phyloP scores from a whole-genome alignment of 495 filamentous ascomycete species.

The Podospora sp. region DNA sequence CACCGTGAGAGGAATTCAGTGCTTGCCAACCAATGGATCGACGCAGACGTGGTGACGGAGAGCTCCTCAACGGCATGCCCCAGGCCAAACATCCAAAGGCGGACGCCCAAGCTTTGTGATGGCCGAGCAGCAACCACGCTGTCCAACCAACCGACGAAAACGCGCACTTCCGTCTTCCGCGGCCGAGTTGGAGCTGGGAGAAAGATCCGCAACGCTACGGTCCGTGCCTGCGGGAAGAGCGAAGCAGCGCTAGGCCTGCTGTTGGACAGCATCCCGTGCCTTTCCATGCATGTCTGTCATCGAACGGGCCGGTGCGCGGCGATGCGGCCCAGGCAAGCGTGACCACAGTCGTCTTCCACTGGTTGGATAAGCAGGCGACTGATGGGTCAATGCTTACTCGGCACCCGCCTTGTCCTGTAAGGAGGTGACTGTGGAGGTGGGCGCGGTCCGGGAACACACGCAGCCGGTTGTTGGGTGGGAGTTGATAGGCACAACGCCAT shows the following conservation, averaged over 20 bases:
- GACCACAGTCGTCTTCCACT: not conserved
- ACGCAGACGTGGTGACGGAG: not conserved
- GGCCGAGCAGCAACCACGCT: not conserved
- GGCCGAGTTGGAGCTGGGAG: not conserved
- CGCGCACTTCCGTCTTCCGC: not conserved
- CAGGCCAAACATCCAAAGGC: not conserved
- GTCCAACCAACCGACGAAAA: not conserved
- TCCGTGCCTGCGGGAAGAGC: slow-evolving; percentile 3
- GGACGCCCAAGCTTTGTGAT: not conserved
- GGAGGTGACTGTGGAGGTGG: not conserved
- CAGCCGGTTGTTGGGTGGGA: not conserved
- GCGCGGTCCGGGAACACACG: not conserved
- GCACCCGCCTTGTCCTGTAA: not conserved
- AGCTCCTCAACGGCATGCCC: not conserved
- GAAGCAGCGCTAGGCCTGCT: not conserved
- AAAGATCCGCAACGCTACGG: not conserved
- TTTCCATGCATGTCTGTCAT: slow-evolving; percentile 1
- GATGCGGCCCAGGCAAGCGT: not conserved
- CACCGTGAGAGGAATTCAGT: not conserved
- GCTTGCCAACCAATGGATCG: not conserved
- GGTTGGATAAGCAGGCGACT: not conserved
- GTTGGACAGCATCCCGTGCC: not conserved
- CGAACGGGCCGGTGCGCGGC: slow-evolving; percentile 9
- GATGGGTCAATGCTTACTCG: not conserved
- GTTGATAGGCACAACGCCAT: not conserved